Percentiles rank a stretch among this genome's conserved stretches.
Evolutionary conservation across 2,329 filamentous ascomycete species (phyloP).

Genomic region (Fusarium armeniacum): DNA sequence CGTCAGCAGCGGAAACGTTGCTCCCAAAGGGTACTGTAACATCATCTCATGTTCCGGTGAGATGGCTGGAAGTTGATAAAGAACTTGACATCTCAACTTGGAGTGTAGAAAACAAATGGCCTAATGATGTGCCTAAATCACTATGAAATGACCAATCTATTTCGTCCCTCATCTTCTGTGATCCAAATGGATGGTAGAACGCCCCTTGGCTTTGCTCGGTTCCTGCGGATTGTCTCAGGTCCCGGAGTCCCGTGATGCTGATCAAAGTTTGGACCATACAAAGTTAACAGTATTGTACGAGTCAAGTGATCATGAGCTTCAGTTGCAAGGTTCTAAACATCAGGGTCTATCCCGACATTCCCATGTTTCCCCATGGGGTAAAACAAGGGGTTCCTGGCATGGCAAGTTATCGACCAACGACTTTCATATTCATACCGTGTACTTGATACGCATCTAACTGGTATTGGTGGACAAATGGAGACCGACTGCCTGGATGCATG

Average conservation of each 20-base stretch:
- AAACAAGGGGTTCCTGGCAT: neutral
- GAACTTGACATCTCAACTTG: neutral
- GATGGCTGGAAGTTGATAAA: neutral
- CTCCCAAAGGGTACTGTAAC: neutral
- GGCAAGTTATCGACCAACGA: neutral
- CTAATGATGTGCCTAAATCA: neutral
- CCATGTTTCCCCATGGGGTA: neutral
- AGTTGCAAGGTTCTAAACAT: neutral
- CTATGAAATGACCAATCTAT: neutral
- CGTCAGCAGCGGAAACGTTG: slow-evolving; percentile 27
- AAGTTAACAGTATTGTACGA: slow-evolving; percentile 1
- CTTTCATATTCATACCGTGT: neutral
- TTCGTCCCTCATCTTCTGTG: neutral
- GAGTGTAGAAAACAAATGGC: neutral
- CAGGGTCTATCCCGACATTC: neutral
- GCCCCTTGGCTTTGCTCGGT: slow-evolving; percentile 9
- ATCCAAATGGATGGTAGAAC: neutral
- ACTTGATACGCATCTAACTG: neutral
- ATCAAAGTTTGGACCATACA: slow-evolving; percentile 1
- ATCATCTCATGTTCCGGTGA: neutral
- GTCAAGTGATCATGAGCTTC: neutral
- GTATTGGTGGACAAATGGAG: slow-evolving; percentile 27
- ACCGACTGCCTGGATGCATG: neutral
- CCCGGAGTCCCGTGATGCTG: neutral
- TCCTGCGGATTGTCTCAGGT: slow-evolving; percentile 24